Base-by-base conservation (phyloP, 306 rosid species). In the Macrotyloma uniflorum region DNA sequence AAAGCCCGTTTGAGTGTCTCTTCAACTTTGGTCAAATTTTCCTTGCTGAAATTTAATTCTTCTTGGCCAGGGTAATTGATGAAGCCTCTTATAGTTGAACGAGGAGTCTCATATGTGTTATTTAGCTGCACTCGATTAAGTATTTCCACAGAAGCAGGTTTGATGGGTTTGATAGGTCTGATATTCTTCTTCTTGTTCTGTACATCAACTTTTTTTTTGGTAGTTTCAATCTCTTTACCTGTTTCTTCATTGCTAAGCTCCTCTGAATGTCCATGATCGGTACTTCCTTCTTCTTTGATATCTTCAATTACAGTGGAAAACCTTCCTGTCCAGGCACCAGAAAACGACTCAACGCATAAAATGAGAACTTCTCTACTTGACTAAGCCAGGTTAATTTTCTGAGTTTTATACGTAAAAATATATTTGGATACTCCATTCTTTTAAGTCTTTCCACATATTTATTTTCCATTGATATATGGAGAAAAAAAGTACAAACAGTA, bases 1-100 rank as follows among this genome's bases (percentile, higher is more conserved):
- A 91, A 88, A 42, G 91, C 93, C 22, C 14, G n/a, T 36, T 59
- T 80, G 26, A 91, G 91, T 75, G 63, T 14, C 15, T 82, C 74
- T 73, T 90, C 93, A 35, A 88, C 89, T 74, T 83, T 87, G 22
- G 32, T 87, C n/a, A 90, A 81, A 64, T 87, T 90, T 23, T 76
- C 66, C 77, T 80, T 80, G 67, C 63, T 87, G 87, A 86, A 91
- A 45, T 84, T 77, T 16, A 88, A 71, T 67, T 91, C 85, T 15
- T 77, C 74, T 16, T 86, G 88, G 6, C 33, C 51, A 28, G 90
- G 83, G 51, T 68, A 79, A 16, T 80, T 79, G 68, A 87, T 85
- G 69, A 90, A 16, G 23, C 88, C 79, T 55, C 82, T 88, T 72
- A 91, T 87, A 55, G 90, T 90, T 57, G 93, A 88, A 32, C 78